These are phyloP conservation scores for Phytophthora litchii DNA, from an alignment of 352 stramenopile genomes.

Conservation along the genomic window DNA sequence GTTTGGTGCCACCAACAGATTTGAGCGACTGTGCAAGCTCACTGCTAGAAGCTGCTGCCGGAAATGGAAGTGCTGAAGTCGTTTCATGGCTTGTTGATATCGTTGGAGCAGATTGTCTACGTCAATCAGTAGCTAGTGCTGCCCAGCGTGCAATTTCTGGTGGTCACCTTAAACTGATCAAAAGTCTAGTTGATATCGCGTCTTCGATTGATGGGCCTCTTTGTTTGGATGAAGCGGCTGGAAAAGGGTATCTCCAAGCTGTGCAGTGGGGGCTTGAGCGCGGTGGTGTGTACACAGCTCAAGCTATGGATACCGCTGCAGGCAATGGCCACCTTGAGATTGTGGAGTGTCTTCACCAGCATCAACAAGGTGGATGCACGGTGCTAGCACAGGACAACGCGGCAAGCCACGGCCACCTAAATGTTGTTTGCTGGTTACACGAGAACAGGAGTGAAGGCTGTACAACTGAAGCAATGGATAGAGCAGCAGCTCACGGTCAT, in stretches of 20 bases:
- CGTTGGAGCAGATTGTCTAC: constrained; percentile 20
- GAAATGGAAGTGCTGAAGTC: constrained; percentile 18
- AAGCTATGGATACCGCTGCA: constrained; percentile 32
- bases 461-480: constrained; percentile 36
- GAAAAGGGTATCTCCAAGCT: constrained; percentile 24
- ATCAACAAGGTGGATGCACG: constrained; percentile 26
- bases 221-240: constrained; percentile 26
- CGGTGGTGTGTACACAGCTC: constrained; percentile 15
- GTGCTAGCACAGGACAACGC: constrained; percentile 24
- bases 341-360: constrained; percentile 30
- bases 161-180: constrained; percentile 27
- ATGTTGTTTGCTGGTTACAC: constrained; percentile 29
- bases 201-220: constrained; percentile 18
- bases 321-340: constrained; percentile 28
- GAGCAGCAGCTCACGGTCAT: constrained; percentile 32
- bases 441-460: constrained; percentile 25
- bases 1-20: neutral
- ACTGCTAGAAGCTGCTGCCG: constrained; percentile 24
- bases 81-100: constrained; percentile 25
- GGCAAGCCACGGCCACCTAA: constrained; percentile 22
- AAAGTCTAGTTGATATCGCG: constrained; percentile 17
- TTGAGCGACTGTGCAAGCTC: constrained; percentile 13
- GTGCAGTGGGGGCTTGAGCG: constrained; percentile 30
- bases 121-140: constrained; percentile 18
- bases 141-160: constrained; percentile 25